Base-by-base conservation (phyloP, 1,139 yeast species). In the Debaryomyces sp. region DNA sequence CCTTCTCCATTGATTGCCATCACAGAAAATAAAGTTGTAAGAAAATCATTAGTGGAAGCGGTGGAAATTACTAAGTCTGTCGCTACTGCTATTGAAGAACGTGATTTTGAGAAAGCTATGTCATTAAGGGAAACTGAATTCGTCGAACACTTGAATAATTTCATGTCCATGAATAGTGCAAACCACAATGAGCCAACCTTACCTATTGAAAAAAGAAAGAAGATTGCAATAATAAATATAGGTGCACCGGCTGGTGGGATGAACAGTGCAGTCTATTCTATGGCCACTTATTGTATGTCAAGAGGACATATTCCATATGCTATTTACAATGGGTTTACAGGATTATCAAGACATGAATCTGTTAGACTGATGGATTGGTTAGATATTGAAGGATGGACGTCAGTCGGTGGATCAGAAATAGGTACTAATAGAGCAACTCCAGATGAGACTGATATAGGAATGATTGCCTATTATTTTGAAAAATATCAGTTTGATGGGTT, bases 201-300 rank as follows among this genome's bases (percentile, higher is more conserved):
- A 51, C 89, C 91, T 6, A 70, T 61, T 18, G 77, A 70, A 23
- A 71, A 85, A 58, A 75, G 86, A 54, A 75, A 84, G 58, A 82
- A 80, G 55, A 82, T 87, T 55, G 94, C 90, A 44, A 81, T 87
- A 48, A 80, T 87, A 36, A 88, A 87, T 58, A 85, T 87, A 41
- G 95, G 95, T 58, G 95, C 95, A 1, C 91, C 94, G 26, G 87
- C 92, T 15, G 89, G 91, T 49, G 94, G 91, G 47, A 78, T 87
- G 80, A 87, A 87, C 57, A 80, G 89, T 48, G 91, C 91, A 2
- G 86, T 87, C 13, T 80, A 87, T 61, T 84, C 94, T 21, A 86
- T 87, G 64, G 86, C 90, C 4, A 75, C 87, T 18, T 87, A 82
- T 68, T 84, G 91, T 71, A 71, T 87, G 70, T 84, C 92, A 4